Evolutionary conservation across 2,329 filamentous ascomycete species (phyloP).

Genomic region (Orbilia oligospora): DNA sequence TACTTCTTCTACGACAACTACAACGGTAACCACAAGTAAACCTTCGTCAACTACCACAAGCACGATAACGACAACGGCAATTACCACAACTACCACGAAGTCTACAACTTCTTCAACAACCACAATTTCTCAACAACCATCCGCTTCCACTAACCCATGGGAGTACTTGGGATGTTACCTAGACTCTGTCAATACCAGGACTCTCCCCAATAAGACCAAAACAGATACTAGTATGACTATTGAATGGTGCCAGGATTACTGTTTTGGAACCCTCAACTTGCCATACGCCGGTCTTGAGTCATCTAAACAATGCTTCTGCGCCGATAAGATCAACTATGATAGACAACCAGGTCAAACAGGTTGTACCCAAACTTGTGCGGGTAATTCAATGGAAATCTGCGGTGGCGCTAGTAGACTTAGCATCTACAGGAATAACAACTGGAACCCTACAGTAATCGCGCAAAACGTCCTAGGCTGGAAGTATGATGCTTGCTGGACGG

Average conservation of each 20-base stretch:
- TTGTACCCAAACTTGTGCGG: slow-evolving; percentile 63
- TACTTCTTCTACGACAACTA: slow-evolving; percentile 10
- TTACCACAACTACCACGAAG: slow-evolving; percentile 21
- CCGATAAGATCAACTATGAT: slow-evolving; percentile 37
- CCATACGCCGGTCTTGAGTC: slow-evolving; percentile 44
- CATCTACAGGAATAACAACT: slow-evolving; percentile 61
- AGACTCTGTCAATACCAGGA: slow-evolving; percentile 31
- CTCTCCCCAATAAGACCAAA: slow-evolving; percentile 46
- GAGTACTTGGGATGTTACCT: slow-evolving; percentile 35
- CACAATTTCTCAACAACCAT: slow-evolving; percentile 1
- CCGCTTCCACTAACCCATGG: slow-evolving; percentile 20
- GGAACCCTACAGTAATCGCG: slow-evolving; percentile 30
- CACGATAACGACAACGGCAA: too few relatives aligned
- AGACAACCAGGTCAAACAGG: slow-evolving; percentile 38
- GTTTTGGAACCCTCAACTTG: slow-evolving; percentile 43
- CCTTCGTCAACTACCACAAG: too few relatives aligned
- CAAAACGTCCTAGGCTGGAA: slow-evolving; percentile 33
- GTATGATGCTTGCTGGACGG: slow-evolving; percentile 40
- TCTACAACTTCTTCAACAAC: slow-evolving; percentile 8
- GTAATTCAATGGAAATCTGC: slow-evolving; percentile 62
- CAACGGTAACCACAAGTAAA: too few relatives aligned
- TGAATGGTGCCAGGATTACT: slow-evolving; percentile 39
- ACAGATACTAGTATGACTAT: slow-evolving; percentile 35
- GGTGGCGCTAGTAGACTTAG: slow-evolving; percentile 62
- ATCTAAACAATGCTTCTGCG: slow-evolving; percentile 44